Percentiles rank a stretch among this genome's conserved stretches.
These are phyloP conservation scores for Aspergillus versicolor DNA, from an alignment of 2,329 filamentous ascomycete genomes.

Conservation along the genomic window DNA sequence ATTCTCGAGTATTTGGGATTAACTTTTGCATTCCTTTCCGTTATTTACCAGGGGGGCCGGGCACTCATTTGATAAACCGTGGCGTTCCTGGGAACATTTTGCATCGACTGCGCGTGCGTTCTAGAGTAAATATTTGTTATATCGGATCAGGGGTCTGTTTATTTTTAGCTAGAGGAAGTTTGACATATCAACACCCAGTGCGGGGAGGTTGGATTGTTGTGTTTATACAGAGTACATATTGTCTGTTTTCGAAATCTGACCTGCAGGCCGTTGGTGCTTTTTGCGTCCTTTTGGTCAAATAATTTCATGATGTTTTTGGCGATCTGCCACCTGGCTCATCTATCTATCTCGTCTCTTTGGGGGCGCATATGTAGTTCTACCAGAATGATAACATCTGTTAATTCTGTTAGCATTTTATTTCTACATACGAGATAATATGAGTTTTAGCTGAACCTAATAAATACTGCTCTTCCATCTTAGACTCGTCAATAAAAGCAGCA, in stretches of 20 bases:
- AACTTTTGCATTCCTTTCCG: background rate
- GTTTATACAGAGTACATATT: slow-evolving; percentile 1
- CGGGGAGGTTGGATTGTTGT: slow-evolving; percentile 5
- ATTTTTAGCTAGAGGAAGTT: slow-evolving; percentile 2
- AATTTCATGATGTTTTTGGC: background rate
- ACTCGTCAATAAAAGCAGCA: background rate
- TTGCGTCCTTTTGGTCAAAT: background rate
- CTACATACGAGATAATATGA: background rate
- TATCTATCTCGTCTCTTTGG: background rate
- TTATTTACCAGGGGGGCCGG: slow-evolving; percentile 1
- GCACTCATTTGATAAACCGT: slow-evolving; percentile 5
- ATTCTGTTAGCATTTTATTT: background rate
- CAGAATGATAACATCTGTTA: background rate
- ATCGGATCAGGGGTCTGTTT: background rate
- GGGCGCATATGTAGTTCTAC: background rate
- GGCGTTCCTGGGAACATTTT: slow-evolving; percentile 8
- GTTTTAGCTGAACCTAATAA: background rate
- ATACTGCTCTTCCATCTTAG: background rate
- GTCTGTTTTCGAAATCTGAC: background rate
- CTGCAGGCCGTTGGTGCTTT: slow-evolving; percentile 3
- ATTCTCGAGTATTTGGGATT: slow-evolving; percentile 13
- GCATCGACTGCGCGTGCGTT: slow-evolving; percentile 3
- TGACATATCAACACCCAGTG: slow-evolving; percentile 6
- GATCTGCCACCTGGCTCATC: background rate
- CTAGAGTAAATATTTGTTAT: slow-evolving; percentile 8